A percentile compares a stretch with the other conserved stretches of the same genome.
Conservation (phyloP, 345 rosid genomes). For the Rhizophora mangle region DNA sequence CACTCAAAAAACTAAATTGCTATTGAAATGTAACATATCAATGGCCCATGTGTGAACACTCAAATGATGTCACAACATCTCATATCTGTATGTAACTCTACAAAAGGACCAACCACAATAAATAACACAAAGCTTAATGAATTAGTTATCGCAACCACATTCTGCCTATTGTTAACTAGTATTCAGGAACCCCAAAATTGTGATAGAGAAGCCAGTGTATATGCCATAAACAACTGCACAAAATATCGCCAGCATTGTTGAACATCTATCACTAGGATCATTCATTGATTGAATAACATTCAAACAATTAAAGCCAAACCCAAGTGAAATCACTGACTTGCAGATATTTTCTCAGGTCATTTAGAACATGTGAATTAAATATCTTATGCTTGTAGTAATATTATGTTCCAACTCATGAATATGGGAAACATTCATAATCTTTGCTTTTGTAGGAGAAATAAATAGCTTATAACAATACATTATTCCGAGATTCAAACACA, state of each 20-base stretch:
- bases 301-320: too few relatives aligned
- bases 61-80: neutral
- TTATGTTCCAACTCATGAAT: neutral
- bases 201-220: neutral
- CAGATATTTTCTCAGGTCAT: too few relatives aligned
- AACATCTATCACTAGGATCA: too few relatives aligned
- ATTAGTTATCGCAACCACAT: neutral
- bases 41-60: neutral
- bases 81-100: too few relatives aligned
- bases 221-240: too few relatives aligned
- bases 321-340: too few relatives aligned
- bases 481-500: neutral
- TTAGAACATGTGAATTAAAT: neutral
- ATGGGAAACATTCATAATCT: neutral
- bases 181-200: neutral
- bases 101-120: too few relatives aligned
- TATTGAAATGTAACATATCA: neutral
- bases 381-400: neutral
- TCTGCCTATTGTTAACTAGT: neutral
- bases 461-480: neutral
- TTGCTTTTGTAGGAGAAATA: neutral
- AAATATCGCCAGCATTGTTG: too few relatives aligned
- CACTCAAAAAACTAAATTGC: too few relatives aligned
- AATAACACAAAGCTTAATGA: too few relatives aligned
- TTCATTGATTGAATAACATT: too few relatives aligned